Evolutionary conservation across 2,329 filamentous ascomycete genomes (phyloP).

Genomic region (Periglandula ipomoeae): DNA sequence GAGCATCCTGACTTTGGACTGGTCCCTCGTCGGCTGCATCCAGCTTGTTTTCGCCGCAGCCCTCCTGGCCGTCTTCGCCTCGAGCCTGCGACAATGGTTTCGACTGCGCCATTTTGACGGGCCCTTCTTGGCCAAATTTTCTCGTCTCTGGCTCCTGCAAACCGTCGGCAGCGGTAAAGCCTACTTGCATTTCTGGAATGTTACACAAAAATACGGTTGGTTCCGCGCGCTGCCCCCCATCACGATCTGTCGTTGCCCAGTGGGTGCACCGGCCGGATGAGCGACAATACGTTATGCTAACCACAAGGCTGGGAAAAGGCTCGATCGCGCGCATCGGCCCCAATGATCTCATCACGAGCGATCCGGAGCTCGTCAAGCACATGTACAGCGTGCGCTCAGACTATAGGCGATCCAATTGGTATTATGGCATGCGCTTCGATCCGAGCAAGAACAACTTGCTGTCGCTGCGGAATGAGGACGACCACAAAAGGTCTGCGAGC

Average conservation of each 20-base stretch:
- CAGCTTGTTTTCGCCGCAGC: not conserved
- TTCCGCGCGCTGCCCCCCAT: not conserved
- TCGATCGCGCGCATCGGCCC: conserved; percentile 26
- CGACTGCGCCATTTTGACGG: conserved; percentile 7
- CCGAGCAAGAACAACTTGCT: conserved; percentile 40
- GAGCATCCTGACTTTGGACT: not conserved
- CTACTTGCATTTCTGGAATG: conserved; percentile 14
- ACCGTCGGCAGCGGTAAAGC: conserved; percentile 1
- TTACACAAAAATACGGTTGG: conserved; percentile 19
- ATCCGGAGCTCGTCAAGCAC: conserved; percentile 31
- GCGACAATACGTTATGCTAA: not conserved
- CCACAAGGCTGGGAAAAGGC: conserved; percentile 14
- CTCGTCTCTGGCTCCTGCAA: conserved; percentile 1
- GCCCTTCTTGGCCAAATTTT: conserved; percentile 2
- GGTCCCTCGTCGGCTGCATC: conserved; percentile 2
- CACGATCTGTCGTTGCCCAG: not conserved
- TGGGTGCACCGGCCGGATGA: not conserved
- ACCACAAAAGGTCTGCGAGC: conserved; percentile 33
- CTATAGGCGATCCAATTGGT: conserved; percentile 30
- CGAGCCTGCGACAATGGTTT: conserved; percentile 1
- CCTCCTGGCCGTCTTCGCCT: not conserved
- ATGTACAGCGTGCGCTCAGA: conserved; percentile 27
- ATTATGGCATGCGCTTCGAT: conserved; percentile 39
- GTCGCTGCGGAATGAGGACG: conserved; percentile 35
- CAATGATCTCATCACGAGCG: conserved; percentile 35